Percentiles rank a stretch among this genome's conserved stretches.
phyloP scores from a whole-genome alignment of 768 basidiomycete genomes.

The Naganishia friedmannii region DNA sequence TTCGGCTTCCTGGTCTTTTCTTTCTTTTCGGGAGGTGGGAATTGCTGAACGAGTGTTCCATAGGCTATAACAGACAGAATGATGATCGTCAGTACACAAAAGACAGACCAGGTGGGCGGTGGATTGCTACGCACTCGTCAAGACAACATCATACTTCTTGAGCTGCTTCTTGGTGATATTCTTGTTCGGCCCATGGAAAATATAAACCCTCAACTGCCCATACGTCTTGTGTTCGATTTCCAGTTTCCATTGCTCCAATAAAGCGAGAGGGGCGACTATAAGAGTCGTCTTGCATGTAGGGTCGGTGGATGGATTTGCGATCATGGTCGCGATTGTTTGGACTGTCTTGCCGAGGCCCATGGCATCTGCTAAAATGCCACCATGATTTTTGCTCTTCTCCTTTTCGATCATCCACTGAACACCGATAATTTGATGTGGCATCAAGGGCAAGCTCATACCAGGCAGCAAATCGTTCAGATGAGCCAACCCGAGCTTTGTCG shows the following conservation, averaged over 20 bases:
- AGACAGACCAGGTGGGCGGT: neutral
- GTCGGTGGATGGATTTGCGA: constrained; percentile 59
- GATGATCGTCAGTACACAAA: neutral
- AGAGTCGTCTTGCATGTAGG: constrained; percentile 63
- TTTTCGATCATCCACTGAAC: constrained; percentile 72
- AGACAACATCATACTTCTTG: constrained; percentile 62
- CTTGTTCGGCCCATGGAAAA: constrained; percentile 66
- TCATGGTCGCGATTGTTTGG: constrained; percentile 77
- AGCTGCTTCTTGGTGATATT: constrained; percentile 57
- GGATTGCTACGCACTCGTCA: constrained; percentile 56
- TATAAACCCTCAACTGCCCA: constrained; percentile 57
- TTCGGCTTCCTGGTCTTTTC: constrained; percentile 53
- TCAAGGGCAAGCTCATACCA: constrained; percentile 62
- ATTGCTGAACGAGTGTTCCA: constrained; percentile 51
- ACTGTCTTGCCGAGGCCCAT: constrained; percentile 98
- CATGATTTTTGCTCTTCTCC: constrained; percentile 41
- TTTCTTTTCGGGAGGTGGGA: constrained; percentile 53
- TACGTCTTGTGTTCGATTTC: constrained; percentile 67
- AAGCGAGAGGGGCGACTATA: constrained; percentile 65
- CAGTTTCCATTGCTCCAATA: constrained; percentile 60
- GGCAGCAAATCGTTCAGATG: constrained; percentile 58
- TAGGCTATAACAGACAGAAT: neutral
- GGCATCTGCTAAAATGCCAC: constrained; percentile 57
- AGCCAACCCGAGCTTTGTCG: constrained; percentile 59
- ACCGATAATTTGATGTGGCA: constrained; percentile 67